These are phyloP conservation scores for Calamus simplicifolius DNA, from an alignment of 176 grass and related monocot species.

Conservation along the genomic window DNA sequence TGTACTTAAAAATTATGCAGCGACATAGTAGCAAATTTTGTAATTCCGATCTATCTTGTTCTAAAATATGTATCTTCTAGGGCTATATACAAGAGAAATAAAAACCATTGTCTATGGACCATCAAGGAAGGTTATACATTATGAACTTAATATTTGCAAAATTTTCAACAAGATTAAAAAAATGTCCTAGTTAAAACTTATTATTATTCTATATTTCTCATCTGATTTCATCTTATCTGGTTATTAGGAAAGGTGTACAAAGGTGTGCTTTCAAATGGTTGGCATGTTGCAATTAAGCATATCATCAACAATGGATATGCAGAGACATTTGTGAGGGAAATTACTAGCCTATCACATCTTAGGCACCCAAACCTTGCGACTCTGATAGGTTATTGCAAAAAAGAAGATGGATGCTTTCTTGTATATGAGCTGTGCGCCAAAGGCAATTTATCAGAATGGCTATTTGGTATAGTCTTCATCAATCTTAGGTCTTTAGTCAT, in stretches of 20 bases:
- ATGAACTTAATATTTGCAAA: too few species aligned
- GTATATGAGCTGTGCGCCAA: constrained; percentile 61
- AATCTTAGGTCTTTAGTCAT: neutral
- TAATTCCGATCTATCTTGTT: too few species aligned
- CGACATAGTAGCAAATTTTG: too few species aligned
- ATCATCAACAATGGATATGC: constrained; percentile 55
- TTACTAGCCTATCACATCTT: constrained; percentile 54
- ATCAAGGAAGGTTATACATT: too few species aligned
- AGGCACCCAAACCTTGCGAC: constrained; percentile 63
- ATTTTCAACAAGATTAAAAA: neutral
- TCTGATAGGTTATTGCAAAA: constrained; percentile 48
- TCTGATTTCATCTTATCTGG: neutral
- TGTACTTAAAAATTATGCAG: too few species aligned
- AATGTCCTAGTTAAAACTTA: neutral
- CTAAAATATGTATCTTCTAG: too few species aligned
- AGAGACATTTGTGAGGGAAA: constrained; percentile 61
- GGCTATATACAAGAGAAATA: too few species aligned
- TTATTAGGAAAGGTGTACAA: constrained; percentile 61
- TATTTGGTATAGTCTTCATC: constrained; percentile 36
- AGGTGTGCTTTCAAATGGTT: constrained; percentile 58
- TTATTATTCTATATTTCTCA: neutral
- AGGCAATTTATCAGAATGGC: constrained; percentile 67
- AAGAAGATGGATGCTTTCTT: constrained; percentile 53
- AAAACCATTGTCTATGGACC: too few species aligned
- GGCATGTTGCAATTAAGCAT: constrained; percentile 58